Base-by-base conservation (phyloP, 495 filamentous ascomycete species). In the Zalerion maritima region DNA sequence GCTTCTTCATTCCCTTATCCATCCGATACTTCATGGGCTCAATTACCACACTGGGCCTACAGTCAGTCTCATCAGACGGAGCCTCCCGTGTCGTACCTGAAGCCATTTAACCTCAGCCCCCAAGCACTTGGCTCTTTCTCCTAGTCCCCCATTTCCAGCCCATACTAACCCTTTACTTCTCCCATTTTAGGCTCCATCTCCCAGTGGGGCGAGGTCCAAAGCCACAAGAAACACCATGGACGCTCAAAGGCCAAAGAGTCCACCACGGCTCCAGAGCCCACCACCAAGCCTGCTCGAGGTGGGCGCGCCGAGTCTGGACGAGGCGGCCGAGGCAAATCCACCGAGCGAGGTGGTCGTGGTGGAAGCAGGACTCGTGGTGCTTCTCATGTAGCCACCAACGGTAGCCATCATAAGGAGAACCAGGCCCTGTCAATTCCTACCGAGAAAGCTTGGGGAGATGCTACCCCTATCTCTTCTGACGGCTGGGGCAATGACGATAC, bases 141-240 rank as follows among this genome's bases (percentile, higher is more conserved):
- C 14, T 12, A 11, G 14, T 10, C 26, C 20, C 19, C 4, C 18
- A 19, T 5, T 6, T 15, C 32, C 11, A 21, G 14, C 11, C 14
- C 14, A 42, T 35, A 32, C 40, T 58, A 31, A 56, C 42, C 37
- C n/a, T 17, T 21, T 37, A 14, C 24, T 27, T 12, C 28, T 24
- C 13, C 20, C 26, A 18, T 28, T 26, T 17, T 45, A 94, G 87
- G 87, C 40, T 75, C 75, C 32, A 78, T 93, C 41, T 73, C 84
- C 37, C 84, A 87, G 64, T 99, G 91, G 80, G 81, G 76, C 36
- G 84, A 94, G 56, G 85, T 96, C 46, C 82, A 87, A 58, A 93
- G 92, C 67, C 76, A 77, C 52, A 78, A 75, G 48, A 81, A 84
- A 55, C 81, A 89, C 47, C 66, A 81, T 38, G 66, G 71, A 41